Percentiles rank a stretch among this genome's conserved stretches.
These are phyloP conservation scores for Trichoderma pleuroti DNA, from an alignment of 2,329 filamentous ascomycete species.

Conservation along the genomic window DNA sequence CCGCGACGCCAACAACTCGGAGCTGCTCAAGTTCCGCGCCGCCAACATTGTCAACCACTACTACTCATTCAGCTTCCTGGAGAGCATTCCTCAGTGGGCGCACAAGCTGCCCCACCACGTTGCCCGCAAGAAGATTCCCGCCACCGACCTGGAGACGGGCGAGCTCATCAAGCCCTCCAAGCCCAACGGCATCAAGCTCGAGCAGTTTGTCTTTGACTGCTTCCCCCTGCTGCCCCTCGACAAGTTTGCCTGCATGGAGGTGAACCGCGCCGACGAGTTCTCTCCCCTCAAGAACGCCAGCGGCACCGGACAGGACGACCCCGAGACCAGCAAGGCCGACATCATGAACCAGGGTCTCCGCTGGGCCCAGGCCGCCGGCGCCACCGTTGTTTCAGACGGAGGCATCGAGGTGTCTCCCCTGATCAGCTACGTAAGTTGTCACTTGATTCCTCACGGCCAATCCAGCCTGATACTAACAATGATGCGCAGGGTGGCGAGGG, in stretches of 20 bases:
- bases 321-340: slow-evolving; percentile 85
- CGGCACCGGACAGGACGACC: slow-evolving; percentile 86
- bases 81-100: slow-evolving; percentile 82
- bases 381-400: slow-evolving; percentile 61
- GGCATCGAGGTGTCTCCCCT: slow-evolving; percentile 90
- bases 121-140: slow-evolving; percentile 97
- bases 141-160: slow-evolving; percentile 70
- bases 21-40: slow-evolving; percentile 89
- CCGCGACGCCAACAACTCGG: slow-evolving; percentile 73
- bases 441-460: background rate
- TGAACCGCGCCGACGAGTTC: slow-evolving; percentile 96
- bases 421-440: slow-evolving; percentile 83
- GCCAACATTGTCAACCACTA: slow-evolving; percentile 99
- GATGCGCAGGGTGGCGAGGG: slow-evolving; percentile 56
- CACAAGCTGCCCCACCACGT: slow-evolving; percentile 91
- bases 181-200: slow-evolving; percentile 97
- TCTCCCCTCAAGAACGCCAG: slow-evolving; percentile 89
- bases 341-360: slow-evolving; percentile 86
- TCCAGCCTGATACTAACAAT: background rate
- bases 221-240: slow-evolving; percentile 83
- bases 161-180: slow-evolving; percentile 85
- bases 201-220: slow-evolving; percentile 98
- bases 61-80: slow-evolving; percentile 91
- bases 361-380: slow-evolving; percentile 80
- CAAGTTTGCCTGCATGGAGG: slow-evolving; percentile 94